phyloP scores from a whole-genome alignment of 495 filamentous ascomycete genomes.

The Cercophora newfieldiana region DNA sequence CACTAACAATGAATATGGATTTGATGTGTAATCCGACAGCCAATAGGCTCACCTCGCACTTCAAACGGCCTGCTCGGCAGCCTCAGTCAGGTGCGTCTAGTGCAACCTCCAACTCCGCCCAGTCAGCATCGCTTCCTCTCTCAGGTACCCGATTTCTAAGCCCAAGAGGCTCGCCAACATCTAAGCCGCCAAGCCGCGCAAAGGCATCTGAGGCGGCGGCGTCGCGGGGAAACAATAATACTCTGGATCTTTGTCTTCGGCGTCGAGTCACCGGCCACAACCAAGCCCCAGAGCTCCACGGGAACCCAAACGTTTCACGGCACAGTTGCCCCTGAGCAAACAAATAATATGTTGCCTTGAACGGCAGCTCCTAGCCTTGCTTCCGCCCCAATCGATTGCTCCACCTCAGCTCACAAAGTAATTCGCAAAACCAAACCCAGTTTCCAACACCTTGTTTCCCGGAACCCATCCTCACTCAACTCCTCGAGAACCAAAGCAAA shows the following conservation, averaged over 20 bases:
- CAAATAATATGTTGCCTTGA: background rate
- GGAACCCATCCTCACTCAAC: background rate
- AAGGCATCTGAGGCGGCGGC: background rate
- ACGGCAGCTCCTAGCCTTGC: background rate
- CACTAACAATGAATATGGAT: no score
- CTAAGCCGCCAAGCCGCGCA: background rate
- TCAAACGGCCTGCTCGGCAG: background rate
- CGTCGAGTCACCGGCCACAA: slow-evolving; percentile 14
- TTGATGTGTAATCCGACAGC: no score
- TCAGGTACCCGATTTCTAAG: background rate
- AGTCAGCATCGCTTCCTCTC: background rate
- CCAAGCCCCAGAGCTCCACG: no score
- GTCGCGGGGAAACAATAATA: background rate
- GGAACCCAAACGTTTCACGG: background rate
- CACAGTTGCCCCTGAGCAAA: background rate
- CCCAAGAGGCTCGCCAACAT: background rate
- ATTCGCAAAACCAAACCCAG: background rate
- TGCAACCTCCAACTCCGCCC: background rate
- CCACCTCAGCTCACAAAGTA: background rate
- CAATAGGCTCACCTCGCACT: background rate
- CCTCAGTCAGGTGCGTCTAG: background rate
- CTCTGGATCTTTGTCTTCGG: background rate
- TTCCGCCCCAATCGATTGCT: background rate
- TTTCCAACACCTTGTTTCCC: background rate
- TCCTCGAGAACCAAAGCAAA: background rate